phyloP scores from a whole-genome alignment of 2,329 filamentous ascomycete genomes.

The Pseudopithomyces chartarum region DNA sequence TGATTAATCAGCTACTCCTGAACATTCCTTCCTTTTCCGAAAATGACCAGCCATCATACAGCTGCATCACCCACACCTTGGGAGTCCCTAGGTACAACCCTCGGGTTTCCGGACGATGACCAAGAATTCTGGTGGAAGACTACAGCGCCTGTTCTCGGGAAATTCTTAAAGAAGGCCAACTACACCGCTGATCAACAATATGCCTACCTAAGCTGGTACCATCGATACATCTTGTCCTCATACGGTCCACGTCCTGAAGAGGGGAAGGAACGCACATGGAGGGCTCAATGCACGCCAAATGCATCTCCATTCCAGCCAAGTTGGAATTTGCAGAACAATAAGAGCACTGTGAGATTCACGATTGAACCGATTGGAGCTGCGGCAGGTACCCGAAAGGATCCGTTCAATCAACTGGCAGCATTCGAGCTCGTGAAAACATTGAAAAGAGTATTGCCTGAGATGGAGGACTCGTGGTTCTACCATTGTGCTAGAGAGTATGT shows the following conservation, averaged over 20 bases:
- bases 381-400: not conserved
- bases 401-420: not conserved
- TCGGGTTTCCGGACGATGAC: not conserved
- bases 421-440: not conserved
- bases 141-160: not conserved
- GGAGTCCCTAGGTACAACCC: not conserved
- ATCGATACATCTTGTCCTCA: not conserved
- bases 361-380: not conserved
- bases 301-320: not conserved
- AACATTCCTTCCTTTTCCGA: not conserved
- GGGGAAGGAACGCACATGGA: not conserved
- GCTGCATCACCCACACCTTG: not conserved
- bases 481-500: not conserved
- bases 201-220: not conserved
- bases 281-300: not conserved
- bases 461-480: not conserved
- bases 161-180: not conserved
- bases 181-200: not conserved
- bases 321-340: not conserved
- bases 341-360: not conserved
- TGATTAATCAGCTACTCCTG: too few relatives aligned
- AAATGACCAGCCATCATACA: not conserved
- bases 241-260: not conserved
- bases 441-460: not conserved
- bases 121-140: not conserved